Conservation (phyloP, 2,329 filamentous ascomycete genomes). For the Pseudogymnoascus sp. region DNA sequence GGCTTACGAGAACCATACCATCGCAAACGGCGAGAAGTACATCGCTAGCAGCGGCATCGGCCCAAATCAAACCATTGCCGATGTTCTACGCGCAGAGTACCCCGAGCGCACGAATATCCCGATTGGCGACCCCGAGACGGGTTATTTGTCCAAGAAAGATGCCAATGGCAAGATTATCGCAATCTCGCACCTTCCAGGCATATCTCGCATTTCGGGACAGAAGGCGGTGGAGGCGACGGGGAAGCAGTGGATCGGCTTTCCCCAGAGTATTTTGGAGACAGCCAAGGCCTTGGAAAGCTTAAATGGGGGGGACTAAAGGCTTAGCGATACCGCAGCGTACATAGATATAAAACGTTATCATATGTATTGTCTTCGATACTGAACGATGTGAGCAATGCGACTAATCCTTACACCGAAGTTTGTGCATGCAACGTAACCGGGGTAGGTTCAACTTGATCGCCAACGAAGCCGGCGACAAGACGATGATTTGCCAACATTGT, state of each 20-base stretch:
- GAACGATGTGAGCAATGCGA: neutral
- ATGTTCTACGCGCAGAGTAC: constrained; percentile 35
- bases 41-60: constrained; percentile 30
- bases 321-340: neutral
- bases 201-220: constrained; percentile 21
- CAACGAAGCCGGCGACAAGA: no score
- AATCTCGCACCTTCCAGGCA: constrained; percentile 13
- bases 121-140: constrained; percentile 33
- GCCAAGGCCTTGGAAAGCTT: constrained; percentile 27
- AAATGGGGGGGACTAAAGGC: neutral
- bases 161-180: constrained; percentile 19
- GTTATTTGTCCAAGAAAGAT: constrained; percentile 30
- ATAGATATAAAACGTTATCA: neutral
- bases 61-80: constrained; percentile 33
- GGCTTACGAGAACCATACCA: constrained; percentile 30
- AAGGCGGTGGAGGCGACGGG: constrained; percentile 27
- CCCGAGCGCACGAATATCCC: constrained; percentile 32
- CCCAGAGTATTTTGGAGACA: constrained; percentile 30
- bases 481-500: no score
- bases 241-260: constrained; percentile 23
- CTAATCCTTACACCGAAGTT: neutral
- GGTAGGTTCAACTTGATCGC: neutral
- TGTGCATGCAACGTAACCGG: no score
- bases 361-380: neutral
- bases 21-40: constrained; percentile 36